A percentile compares a stretch with the other conserved stretches of the same genome.
Conservation (phyloP, 2,329 filamentous ascomycete species). For the Xylaria sp. region DNA sequence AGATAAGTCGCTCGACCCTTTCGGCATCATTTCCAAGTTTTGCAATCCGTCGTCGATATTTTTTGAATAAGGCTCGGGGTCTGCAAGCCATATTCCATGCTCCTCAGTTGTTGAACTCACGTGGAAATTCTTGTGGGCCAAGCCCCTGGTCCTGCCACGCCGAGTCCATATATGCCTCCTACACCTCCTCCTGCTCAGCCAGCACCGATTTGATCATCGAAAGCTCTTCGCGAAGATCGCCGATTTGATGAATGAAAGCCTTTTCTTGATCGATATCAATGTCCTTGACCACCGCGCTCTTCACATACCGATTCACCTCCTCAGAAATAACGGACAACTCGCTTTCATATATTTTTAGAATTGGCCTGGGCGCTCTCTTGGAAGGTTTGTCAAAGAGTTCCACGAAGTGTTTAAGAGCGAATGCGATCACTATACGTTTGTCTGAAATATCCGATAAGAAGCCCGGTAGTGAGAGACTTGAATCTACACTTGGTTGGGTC, state of each 20-base stretch:
- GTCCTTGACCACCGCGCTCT: slow-evolving; percentile 1
- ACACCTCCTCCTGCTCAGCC: slow-evolving; percentile 7
- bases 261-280: slow-evolving; percentile 13
- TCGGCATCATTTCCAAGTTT: slow-evolving; percentile 12
- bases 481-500: neutral
- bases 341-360: slow-evolving; percentile 9
- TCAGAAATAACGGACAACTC: slow-evolving; percentile 7
- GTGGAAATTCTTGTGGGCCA: too few relatives aligned
- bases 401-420: neutral
- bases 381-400: neutral
- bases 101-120: too few relatives aligned
- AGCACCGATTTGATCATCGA: slow-evolving; percentile 17
- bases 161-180: slow-evolving; percentile 38
- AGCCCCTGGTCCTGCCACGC: slow-evolving; percentile 22
- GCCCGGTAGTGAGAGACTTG: neutral
- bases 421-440: neutral
- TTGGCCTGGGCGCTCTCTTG: neutral
- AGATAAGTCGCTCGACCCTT: slow-evolving; percentile 11
- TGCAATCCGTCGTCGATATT: slow-evolving; percentile 6
- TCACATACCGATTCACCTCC: neutral
- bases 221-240: slow-evolving; percentile 14
- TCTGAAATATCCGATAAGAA: neutral
- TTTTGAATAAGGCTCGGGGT: neutral
- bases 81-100: too few relatives aligned
- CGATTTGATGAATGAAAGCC: slow-evolving; percentile 3